phyloP scores from a whole-genome alignment of 2,329 filamentous ascomycete genomes.

The Scedosporium dehoogii region DNA sequence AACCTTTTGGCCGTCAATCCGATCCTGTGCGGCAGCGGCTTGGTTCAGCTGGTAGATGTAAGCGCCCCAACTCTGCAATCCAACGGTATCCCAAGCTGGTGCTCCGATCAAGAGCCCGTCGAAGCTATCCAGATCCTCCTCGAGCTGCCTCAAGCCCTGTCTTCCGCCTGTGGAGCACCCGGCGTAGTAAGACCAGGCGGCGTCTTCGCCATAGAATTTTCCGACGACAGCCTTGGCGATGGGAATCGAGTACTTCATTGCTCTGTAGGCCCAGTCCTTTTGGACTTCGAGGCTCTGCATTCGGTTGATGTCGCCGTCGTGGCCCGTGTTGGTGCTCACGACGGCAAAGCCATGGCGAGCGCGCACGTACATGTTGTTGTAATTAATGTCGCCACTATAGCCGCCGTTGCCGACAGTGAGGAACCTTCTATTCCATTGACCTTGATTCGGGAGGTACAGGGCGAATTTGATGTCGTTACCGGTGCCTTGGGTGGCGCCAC shows the following conservation, averaged over 20 bases:
- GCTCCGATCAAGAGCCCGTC: constrained; percentile 35
- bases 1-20: constrained; percentile 21
- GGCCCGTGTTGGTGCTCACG: constrained; percentile 33
- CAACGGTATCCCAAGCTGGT: constrained; percentile 30
- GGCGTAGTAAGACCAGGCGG: constrained; percentile 28
- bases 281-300: constrained; percentile 21
- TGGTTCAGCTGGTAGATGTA: constrained; percentile 30
- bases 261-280: constrained; percentile 27
- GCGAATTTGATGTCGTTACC: constrained; percentile 16
- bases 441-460: constrained; percentile 19
- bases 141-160: constrained; percentile 36
- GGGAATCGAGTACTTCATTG: constrained; percentile 27
- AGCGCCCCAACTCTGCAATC: constrained; percentile 13
- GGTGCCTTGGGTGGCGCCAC: no score
- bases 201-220: constrained; percentile 32
- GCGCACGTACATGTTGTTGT: constrained; percentile 14
- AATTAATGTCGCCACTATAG: constrained; percentile 22
- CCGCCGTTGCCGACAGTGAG: constrained; percentile 22
- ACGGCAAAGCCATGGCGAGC: constrained; percentile 28
- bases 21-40: constrained; percentile 28
- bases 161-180: constrained; percentile 42
- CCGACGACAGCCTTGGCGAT: constrained; percentile 34
- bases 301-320: constrained; percentile 27
- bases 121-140: constrained; percentile 35
- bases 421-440: constrained; percentile 20